Percentiles rank a stretch among this genome's conserved stretches.
Evolutionary conservation across 2,329 filamentous ascomycete species (phyloP).

Genomic region (Pestalotiopsis sp.): DNA sequence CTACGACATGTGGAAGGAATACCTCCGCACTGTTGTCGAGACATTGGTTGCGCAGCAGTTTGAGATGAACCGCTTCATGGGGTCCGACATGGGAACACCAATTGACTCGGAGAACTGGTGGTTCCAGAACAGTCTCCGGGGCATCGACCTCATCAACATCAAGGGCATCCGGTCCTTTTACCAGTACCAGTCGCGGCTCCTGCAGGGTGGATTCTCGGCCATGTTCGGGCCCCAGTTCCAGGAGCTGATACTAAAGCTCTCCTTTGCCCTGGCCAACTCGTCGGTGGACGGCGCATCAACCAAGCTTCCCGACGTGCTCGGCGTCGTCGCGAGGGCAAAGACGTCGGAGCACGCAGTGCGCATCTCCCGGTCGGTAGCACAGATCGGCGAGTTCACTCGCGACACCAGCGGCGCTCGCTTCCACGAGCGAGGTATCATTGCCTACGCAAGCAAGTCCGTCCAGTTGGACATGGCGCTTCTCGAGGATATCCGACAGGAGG

Average conservation of each 20-base stretch:
- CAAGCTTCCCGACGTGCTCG: slow-evolving; percentile 47
- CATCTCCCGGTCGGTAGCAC: slow-evolving; percentile 49
- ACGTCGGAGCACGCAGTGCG: slow-evolving; percentile 45
- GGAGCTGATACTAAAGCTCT: slow-evolving; percentile 53
- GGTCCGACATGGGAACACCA: slow-evolving; percentile 36
- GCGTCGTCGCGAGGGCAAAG: slow-evolving; percentile 42
- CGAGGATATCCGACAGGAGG: slow-evolving; percentile 54
- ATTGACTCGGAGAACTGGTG: slow-evolving; percentile 43
- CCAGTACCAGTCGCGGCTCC: slow-evolving; percentile 51
- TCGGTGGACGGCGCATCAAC: slow-evolving; percentile 32
- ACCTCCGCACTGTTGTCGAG: slow-evolving; percentile 50
- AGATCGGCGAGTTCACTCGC: slow-evolving; percentile 50
- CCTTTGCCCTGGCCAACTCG: slow-evolving; percentile 48
- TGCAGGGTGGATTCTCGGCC: slow-evolving; percentile 52
- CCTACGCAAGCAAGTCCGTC: slow-evolving; percentile 50
- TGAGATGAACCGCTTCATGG: slow-evolving; percentile 53
- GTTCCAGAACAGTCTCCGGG: slow-evolving; percentile 38
- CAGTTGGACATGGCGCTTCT: slow-evolving; percentile 54
- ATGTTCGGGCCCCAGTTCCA: slow-evolving; percentile 54
- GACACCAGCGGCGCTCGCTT: slow-evolving; percentile 48
- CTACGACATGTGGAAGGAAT: slow-evolving; percentile 52
- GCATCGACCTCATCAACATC: slow-evolving; percentile 42
- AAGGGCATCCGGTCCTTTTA: slow-evolving; percentile 54
- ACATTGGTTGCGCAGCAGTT: slow-evolving; percentile 55
- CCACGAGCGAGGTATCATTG: slow-evolving; percentile 53